Base-by-base conservation (phyloP, 306 rosid species). In the Inga oerstediana region DNA sequence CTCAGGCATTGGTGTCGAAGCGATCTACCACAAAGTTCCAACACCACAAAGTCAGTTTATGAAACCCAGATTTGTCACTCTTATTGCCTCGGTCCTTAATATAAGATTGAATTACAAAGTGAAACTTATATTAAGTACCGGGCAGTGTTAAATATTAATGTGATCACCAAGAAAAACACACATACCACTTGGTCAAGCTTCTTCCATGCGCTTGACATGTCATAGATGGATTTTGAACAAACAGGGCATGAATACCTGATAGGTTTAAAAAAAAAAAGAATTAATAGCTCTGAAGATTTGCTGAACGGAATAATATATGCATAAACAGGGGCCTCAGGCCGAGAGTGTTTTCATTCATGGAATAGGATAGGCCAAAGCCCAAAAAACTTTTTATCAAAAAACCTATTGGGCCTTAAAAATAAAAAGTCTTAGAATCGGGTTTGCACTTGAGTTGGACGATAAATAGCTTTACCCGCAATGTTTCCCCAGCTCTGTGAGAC, bases 171-270 rank as follows among this genome's bases (percentile, higher is more conserved):
- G 19, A 45, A 10, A 35, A 10, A 62, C 7, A 9, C 34, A 76
- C 78, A 44, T 86, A 93, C 95, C 97, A 88, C 84, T 88, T 84
- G 79, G 10, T 93, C 97, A 76, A 91, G 87, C 87, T 90, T 88
- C 80, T 84, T 65, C 97, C 95, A 91, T 81, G 75, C 30, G 27
- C 78, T 81, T 77, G 94, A 86, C 95, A 93, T 89, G 83, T 93
- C 94, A 71, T 88, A 81, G 30, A 88, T 81, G 82, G 97, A 93
- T 88, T 93, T 93, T 45, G 91, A 90, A 88, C 95, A 93, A 73
- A 93, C 88, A 8, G 97, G 97, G 80, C 97, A 93, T 12, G 93
- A 79, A 81, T 83, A 91, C 89, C 95, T 91, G 83, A 44, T 87
- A 48, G 78, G 61, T 74, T 73, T 70, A 80, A 61, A 75, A 58